Conservation (phyloP, 345 rosid species). For the Laguncularia racemosa region DNA sequence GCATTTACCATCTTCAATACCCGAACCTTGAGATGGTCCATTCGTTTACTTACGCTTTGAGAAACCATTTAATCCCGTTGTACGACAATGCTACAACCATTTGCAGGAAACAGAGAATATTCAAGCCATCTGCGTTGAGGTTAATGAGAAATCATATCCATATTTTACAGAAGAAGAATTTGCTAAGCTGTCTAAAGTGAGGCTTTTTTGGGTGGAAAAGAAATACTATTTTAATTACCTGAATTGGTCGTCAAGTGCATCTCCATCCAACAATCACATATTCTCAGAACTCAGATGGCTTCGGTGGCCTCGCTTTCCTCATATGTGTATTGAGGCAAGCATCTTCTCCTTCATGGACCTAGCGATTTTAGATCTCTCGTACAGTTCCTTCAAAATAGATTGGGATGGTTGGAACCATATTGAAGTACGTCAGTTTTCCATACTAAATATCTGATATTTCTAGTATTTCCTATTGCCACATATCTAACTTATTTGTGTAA, state of each 20-base stretch:
- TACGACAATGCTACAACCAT: not conserved
- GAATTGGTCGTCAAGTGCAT: not conserved
- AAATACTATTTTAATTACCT: too few relatives aligned
- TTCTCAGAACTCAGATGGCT: not conserved
- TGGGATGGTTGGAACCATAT: constrained; percentile 4
- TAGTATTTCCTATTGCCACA: not conserved
- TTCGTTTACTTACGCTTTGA: not conserved
- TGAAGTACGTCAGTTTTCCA: not conserved
- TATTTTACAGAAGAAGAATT: too few relatives aligned
- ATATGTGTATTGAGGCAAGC: not conserved
- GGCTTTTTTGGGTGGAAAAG: too few relatives aligned
- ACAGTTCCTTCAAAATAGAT: not conserved
- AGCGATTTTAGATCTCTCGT: constrained; percentile 1
- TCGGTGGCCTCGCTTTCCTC: not conserved
- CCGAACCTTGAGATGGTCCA: too few relatives aligned
- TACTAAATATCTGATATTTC: not conserved
- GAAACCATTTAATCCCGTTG: too few relatives aligned
- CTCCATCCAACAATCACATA: not conserved
- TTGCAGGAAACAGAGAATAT: not conserved
- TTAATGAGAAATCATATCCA: too few relatives aligned
- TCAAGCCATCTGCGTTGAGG: too few relatives aligned
- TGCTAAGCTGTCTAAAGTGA: not conserved
- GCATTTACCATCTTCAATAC: too few relatives aligned
- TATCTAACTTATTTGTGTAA: not conserved
- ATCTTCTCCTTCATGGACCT: not conserved